Percentiles rank a stretch among this genome's conserved stretches.
Conservation (phyloP, 345 rosid species). For the Citrus mangshanensis region DNA sequence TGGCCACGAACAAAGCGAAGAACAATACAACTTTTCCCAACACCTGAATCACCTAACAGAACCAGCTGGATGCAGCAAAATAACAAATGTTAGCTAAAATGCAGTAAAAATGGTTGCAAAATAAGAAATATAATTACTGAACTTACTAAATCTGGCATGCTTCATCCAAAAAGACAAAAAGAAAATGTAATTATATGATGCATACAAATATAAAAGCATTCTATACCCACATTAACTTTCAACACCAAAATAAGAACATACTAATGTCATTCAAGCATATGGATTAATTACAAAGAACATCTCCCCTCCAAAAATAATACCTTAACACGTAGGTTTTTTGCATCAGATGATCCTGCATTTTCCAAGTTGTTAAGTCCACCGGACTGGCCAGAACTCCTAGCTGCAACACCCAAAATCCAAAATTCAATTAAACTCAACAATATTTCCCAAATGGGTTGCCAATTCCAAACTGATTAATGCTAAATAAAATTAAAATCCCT, state of each 20-base stretch:
- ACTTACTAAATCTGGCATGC: not conserved
- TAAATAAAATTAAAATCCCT: not conserved
- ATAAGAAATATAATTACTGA: not conserved
- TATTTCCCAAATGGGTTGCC: constrained; percentile 18
- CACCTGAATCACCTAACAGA: constrained; percentile 95
- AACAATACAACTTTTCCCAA: constrained; percentile 97
- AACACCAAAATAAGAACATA: not conserved
- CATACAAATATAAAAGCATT: not conserved
- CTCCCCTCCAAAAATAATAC: constrained; percentile 25
- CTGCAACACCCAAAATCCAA: constrained; percentile 29
- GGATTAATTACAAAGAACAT: not conserved
- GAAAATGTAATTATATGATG: not conserved
- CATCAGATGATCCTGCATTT: constrained; percentile 43
- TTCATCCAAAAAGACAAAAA: not conserved
- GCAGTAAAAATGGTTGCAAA: not conserved
- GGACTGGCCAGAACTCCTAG: constrained; percentile 59
- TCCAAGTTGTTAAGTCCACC: constrained; percentile 58
- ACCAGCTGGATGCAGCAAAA: constrained; percentile 58
- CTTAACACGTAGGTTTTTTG: constrained; percentile 87
- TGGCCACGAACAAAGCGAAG: constrained; percentile 99
- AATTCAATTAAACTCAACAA: constrained; percentile 12
- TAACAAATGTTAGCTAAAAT: constrained; percentile 18
- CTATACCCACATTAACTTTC: not conserved
- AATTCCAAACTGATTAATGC: not conserved
- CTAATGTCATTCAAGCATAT: not conserved